Base-by-base conservation (phyloP, 176 grass and related monocot genomes). In the Avena insularis region DNA sequence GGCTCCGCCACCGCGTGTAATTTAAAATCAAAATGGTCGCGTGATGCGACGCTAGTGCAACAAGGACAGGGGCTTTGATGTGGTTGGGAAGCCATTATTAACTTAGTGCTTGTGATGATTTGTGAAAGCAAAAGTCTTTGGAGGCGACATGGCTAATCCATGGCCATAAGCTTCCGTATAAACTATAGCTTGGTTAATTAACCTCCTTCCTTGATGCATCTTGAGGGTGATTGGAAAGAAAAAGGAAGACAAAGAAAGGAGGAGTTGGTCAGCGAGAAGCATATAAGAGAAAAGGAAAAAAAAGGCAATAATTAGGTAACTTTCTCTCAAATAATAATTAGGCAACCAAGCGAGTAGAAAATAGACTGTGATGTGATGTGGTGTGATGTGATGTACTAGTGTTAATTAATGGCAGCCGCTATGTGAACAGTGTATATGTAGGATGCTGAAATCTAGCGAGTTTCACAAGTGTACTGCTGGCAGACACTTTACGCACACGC, bases 1-100 rank as follows among this genome's bases (percentile, higher is more conserved):
- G 55, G 16, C 55, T 57, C 61, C 4, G 29, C 64, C 29, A 35
- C 12, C 2, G 5, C 38, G 36, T 68, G 40, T 77, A 69, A 40
- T n/a, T 13, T 40, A 31, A 67, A 5, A 67, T 66, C 45, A 16
- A 75, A 83, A 83, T 75, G 50, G 49, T 79, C 47, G 59, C 3
- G 15, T 68, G 85, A 87, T 87, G 50, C 80, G 48, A 88, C 81
- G 8, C 68, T 88, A 84, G 76, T 91, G 76, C 81, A 75, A 69
- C 12, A 61, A 71, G 20, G 80, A 56, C 23, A 8, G 36, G 79
- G 64, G 56, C 66, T 62, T 79, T 90, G 75, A 83, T 87, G 66
- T 8, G 20, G 85, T 76, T 78, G 53, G 29, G 72, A 78, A 40
- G 17, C 75, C 75, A 78, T 38, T 4, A 60, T 69, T 68, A 74